Base-by-base conservation (phyloP, 495 filamentous ascomycete genomes). In the Schizothecium vesticola region DNA sequence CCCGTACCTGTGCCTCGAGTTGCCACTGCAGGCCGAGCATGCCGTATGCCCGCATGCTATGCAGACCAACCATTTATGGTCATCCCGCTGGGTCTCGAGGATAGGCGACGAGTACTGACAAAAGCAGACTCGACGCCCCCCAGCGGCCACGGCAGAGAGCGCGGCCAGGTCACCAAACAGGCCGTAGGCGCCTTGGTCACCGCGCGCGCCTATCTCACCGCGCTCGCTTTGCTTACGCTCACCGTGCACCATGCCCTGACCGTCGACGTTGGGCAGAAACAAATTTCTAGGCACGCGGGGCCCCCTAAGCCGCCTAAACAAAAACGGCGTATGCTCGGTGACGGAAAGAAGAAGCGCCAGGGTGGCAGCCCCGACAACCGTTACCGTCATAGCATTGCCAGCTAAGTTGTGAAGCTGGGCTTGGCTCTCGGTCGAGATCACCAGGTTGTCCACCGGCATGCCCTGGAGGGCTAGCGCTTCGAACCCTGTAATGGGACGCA, bases 371-470 rank as follows among this genome's bases (percentile, higher is more conserved):
- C 90, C 89, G 6, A 94, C 87, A 9, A 92, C 89, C 0, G 92
- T 90, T 3, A 89, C 86, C 3, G 85, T 86, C 92, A 96, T 96
- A 1, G 92, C 92, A 73, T 96, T 96, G 0, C 92, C 92, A 3
- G 90, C 91, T 7, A 96, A 80, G 67, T 93, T 86, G 63, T 88
- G 86, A 9, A 92, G 79, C 28, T 95, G 82, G 11, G 80, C 78
- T 55, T 91, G 83, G 0, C 81, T 86, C 71, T 95, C 89, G 36
- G 81, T 81, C 1, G 86, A 88, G 6, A 94, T 77, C 1, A 88
- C 76, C 16, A 95, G 75, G 19, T 84, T 81, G 51, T 88, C 75
- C 4, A 90, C 71, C 0, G 91, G 89, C 51, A 96, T 74, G 0
- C 92, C 92, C 77, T 96, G 92, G 24, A 96, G 79, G 9, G 79